phyloP scores from a whole-genome alignment of 192 early-diverging fungal genomes.

The Geosiphon pyriformis region DNA sequence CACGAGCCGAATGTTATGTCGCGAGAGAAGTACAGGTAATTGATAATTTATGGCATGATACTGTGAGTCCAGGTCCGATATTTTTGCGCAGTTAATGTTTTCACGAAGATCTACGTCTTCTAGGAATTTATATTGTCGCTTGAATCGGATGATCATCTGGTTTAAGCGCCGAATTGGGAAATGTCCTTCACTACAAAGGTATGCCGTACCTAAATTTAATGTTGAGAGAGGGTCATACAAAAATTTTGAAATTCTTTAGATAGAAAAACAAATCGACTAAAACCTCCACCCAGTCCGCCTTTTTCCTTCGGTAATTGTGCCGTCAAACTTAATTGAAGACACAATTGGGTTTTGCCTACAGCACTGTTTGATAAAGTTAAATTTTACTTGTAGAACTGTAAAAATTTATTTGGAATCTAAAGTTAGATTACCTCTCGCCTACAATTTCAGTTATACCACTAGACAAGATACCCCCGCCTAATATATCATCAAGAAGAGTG shows the following conservation, averaged over 20 bases:
- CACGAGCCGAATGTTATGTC: constrained; percentile 57
- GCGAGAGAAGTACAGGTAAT: constrained; percentile 55
- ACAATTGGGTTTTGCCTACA: constrained; percentile 83
- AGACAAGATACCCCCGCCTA: constrained; percentile 56
- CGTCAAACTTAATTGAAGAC: constrained; percentile 71
- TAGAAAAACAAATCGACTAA: constrained; percentile 3
- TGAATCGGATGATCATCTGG: constrained; percentile 36
- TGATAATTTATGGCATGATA: constrained; percentile 69
- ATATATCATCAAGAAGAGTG: constrained; percentile 42
- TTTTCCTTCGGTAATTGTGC: constrained; percentile 53
- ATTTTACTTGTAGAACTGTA: not conserved
- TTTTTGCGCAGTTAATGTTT: constrained; percentile 62
- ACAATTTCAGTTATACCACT: constrained; percentile 66
- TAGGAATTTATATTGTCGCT: constrained; percentile 23
- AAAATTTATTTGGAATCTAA: not conserved
- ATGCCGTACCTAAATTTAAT: constrained; percentile 44
- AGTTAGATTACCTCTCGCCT: constrained; percentile 51
- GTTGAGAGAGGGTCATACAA: not conserved
- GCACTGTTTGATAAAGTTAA: constrained; percentile 41
- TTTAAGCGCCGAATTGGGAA: constrained; percentile 60
- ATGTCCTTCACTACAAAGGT: constrained; percentile 66
- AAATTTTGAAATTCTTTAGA: not conserved
- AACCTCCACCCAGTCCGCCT: constrained; percentile 59
- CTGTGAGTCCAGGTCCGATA: constrained; percentile 66
- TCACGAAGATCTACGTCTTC: constrained; percentile 24